These are phyloP conservation scores for Pyrenochaeta sp. DNA, from an alignment of 2,329 filamentous ascomycete genomes.

Conservation along the genomic window DNA sequence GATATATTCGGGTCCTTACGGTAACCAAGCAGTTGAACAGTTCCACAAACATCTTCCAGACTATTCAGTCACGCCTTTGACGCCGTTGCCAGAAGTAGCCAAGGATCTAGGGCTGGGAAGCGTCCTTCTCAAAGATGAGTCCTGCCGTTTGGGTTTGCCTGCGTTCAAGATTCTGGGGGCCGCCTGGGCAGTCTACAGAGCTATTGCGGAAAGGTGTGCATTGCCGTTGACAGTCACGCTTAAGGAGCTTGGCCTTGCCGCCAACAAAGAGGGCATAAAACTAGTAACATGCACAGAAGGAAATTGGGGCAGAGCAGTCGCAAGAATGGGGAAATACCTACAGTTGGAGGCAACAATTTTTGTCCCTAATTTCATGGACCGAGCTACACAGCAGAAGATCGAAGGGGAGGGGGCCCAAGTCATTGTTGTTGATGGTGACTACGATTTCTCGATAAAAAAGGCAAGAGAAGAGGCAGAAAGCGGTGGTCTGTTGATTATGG, in stretches of 20 bases:
- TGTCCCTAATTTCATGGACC: slow-evolving; percentile 67
- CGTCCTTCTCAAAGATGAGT: slow-evolving; percentile 76
- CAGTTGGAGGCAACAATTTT: slow-evolving; percentile 65
- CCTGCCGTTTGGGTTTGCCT: slow-evolving; percentile 70
- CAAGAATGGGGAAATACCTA: slow-evolving; percentile 70
- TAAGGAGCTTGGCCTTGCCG: slow-evolving; percentile 50
- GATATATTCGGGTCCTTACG: slow-evolving; percentile 17
- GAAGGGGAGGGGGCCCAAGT: slow-evolving; percentile 69
- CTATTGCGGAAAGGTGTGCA: slow-evolving; percentile 57
- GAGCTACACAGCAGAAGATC: slow-evolving; percentile 63
- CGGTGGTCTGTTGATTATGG: slow-evolving; percentile 68
- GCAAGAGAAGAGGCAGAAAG: slow-evolving; percentile 55
- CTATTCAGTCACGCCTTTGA: slow-evolving; percentile 64
- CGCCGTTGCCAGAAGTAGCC: slow-evolving; percentile 62
- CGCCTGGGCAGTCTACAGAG: slow-evolving; percentile 73
- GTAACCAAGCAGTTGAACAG: slow-evolving; percentile 26
- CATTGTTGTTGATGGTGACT: slow-evolving; percentile 62
- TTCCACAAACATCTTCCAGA: slow-evolving; percentile 68
- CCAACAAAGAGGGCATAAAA: slow-evolving; percentile 40
- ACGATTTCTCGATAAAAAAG: slow-evolving; percentile 67
- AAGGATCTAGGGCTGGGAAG: slow-evolving; percentile 59
- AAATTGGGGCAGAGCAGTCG: slow-evolving; percentile 78
- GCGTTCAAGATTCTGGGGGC: slow-evolving; percentile 84
- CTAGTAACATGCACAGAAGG: slow-evolving; percentile 75
- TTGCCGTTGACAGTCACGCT: slow-evolving; percentile 55